A percentile compares a stretch with the other conserved stretches of the same genome.
Evolutionary conservation across 2,329 filamentous ascomycete species (phyloP).

Genomic region (Cladosporium sp.): DNA sequence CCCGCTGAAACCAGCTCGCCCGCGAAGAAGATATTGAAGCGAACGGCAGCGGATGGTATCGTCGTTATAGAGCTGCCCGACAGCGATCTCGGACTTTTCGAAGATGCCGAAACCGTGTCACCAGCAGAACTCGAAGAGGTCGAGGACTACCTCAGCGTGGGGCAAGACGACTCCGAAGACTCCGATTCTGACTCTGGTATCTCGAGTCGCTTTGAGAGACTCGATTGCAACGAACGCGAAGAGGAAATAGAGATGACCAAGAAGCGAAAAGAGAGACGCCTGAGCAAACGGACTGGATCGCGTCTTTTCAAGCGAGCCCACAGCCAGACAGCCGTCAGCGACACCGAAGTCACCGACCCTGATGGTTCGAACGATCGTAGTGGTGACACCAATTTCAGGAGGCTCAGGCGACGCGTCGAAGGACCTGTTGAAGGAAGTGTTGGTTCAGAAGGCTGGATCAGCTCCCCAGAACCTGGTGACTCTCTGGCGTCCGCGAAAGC

Average conservation of each 20-base stretch:
- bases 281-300: slow-evolving; percentile 34
- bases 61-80: slow-evolving; percentile 39
- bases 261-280: slow-evolving; percentile 30
- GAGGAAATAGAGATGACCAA: slow-evolving; percentile 15
- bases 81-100: slow-evolving; percentile 23
- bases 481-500: too few relatives aligned
- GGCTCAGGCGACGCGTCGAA: slow-evolving; percentile 37
- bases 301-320: slow-evolving; percentile 41
- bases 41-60: slow-evolving; percentile 26
- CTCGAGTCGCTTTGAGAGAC: slow-evolving; percentile 14
- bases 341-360: slow-evolving; percentile 36
- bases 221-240: slow-evolving; percentile 26
- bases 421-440: slow-evolving; percentile 29
- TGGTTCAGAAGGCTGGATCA: slow-evolving; percentile 1
- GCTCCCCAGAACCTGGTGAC: slow-evolving; percentile 17
- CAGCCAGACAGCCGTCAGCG: slow-evolving; percentile 40
- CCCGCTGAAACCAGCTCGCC: slow-evolving; percentile 30
- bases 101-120: slow-evolving; percentile 38
- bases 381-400: slow-evolving; percentile 32
- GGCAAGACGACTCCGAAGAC: slow-evolving; percentile 20
- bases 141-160: slow-evolving; percentile 27
- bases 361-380: slow-evolving; percentile 37
- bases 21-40: slow-evolving; percentile 24
- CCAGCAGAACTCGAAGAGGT: slow-evolving; percentile 41
- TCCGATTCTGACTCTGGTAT: slow-evolving; percentile 15